A percentile compares a stretch with the other conserved stretches of the same genome.
These are phyloP conservation scores for Orbilia javanica DNA, from an alignment of 2,329 filamentous ascomycete species.

Conservation along the genomic window DNA sequence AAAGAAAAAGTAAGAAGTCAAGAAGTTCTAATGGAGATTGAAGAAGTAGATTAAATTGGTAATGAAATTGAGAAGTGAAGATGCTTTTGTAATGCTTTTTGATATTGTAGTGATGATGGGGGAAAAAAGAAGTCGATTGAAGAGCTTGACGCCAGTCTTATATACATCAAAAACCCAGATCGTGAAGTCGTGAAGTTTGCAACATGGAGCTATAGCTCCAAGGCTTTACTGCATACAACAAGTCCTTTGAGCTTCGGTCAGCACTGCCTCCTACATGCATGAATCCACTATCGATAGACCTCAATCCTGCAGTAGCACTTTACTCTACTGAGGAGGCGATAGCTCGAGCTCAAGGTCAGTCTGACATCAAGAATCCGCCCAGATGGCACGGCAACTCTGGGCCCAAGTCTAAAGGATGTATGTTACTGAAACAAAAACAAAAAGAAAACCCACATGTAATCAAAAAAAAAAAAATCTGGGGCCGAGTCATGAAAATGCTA, in stretches of 20 bases:
- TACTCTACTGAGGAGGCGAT: background rate
- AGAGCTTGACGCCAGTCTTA: conserved; percentile 15
- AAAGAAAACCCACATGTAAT: background rate
- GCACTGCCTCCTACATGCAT: conserved; percentile 26
- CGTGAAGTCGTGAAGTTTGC: background rate
- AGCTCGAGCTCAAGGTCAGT: conserved; percentile 30
- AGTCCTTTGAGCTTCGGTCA: conserved; percentile 17
- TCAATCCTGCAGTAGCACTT: conserved; percentile 19
- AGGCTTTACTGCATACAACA: background rate
- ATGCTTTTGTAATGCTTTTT: conserved; percentile 23
- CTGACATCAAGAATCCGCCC: conserved; percentile 39
- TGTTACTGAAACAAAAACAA: conserved; percentile 28
- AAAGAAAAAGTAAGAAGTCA: background rate
- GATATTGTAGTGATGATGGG: conserved; percentile 30
- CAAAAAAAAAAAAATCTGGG: background rate
- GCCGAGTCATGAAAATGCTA: conserved; percentile 16
- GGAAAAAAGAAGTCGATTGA: background rate
- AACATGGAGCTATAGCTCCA: background rate
- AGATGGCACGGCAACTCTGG: conserved; percentile 7
- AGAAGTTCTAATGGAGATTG: background rate
- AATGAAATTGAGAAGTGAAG: conserved; percentile 6
- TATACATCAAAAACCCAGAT: conserved; percentile 42
- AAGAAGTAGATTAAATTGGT: conserved; percentile 1
- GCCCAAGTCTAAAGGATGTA: background rate
- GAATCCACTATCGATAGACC: background rate